Conservation (phyloP, 768 basidiomycete genomes). For the Naganishia onofrii region DNA sequence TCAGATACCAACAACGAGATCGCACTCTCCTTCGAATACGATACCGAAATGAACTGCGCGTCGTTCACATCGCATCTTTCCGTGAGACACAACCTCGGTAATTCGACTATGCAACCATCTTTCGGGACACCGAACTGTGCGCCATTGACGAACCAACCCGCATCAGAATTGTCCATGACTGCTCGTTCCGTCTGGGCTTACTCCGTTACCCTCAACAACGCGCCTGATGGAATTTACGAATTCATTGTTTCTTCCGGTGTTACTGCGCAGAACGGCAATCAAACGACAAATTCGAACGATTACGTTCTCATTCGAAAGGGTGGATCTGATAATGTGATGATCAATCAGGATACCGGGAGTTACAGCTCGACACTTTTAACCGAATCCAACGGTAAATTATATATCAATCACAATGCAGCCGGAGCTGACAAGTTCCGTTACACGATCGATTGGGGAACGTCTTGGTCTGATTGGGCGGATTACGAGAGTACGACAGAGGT, state of each 20-base stretch:
- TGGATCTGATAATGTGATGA: slow-evolving; percentile 68
- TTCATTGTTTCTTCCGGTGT: slow-evolving; percentile 65
- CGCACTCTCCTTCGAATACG: slow-evolving; percentile 75
- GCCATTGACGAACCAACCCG: slow-evolving; percentile 47
- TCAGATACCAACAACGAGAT: slow-evolving; percentile 57
- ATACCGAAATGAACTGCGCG: slow-evolving; percentile 68
- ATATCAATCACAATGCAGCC: slow-evolving; percentile 74
- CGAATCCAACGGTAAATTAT: slow-evolving; percentile 63
- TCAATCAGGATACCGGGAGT: slow-evolving; percentile 74
- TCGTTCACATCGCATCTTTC: slow-evolving; percentile 65
- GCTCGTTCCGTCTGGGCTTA: slow-evolving; percentile 67
- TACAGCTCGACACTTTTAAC: slow-evolving; percentile 61
- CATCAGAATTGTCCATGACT: slow-evolving; percentile 58
- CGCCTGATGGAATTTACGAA: slow-evolving; percentile 78
- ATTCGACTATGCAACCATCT: slow-evolving; percentile 61
- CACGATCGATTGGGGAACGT: slow-evolving; percentile 78
- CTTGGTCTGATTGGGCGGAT: slow-evolving; percentile 74
- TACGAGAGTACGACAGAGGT: slow-evolving; percentile 73
- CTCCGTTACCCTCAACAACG: slow-evolving; percentile 68
- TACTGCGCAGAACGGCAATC: slow-evolving; percentile 53
- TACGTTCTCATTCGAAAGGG: slow-evolving; percentile 81
- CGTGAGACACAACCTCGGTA: slow-evolving; percentile 69
- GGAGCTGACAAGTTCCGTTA: slow-evolving; percentile 87
- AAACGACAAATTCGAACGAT: slow-evolving; percentile 65
- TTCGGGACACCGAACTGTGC: slow-evolving; percentile 58